These are phyloP conservation scores for Corylus heterophylla DNA, from an alignment of 306 rosid genomes.

Conservation along the genomic window DNA sequence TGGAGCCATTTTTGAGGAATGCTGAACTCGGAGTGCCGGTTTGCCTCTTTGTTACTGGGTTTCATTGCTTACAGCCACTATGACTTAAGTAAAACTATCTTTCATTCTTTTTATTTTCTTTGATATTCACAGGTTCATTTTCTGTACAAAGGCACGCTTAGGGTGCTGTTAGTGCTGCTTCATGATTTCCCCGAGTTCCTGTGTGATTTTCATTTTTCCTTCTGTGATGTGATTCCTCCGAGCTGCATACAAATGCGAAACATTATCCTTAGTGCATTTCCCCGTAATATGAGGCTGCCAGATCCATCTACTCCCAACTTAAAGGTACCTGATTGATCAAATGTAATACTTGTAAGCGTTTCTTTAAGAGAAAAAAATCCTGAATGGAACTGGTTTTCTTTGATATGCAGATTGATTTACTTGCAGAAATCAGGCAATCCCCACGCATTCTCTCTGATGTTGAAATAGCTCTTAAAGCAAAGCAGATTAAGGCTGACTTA, in stretches of 20 bases:
- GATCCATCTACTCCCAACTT: conserved; percentile 93
- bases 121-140: conserved; percentile 59
- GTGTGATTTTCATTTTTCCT: conserved; percentile 94
- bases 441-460: conserved; percentile 94
- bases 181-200: conserved; percentile 97
- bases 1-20: conserved; percentile 97
- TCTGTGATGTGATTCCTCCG: conserved; percentile 95
- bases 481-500: conserved; percentile 88
- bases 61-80: conserved; percentile 15
- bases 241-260: conserved; percentile 98
- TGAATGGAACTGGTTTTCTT: conserved; percentile 16
- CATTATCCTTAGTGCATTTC: conserved; percentile 95
- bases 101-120: neutral
- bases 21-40: conserved; percentile 92
- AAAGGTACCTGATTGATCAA: conserved; percentile 52
- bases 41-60: conserved; percentile 27
- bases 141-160: conserved; percentile 91
- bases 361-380: neutral
- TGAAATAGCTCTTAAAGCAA: conserved; percentile 78
- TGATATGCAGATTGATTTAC: conserved; percentile 81
- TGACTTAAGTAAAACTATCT: neutral
- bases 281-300: conserved; percentile 97
- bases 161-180: conserved; percentile 94
- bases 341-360: neutral
- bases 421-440: conserved; percentile 82